phyloP scores from a whole-genome alignment of 768 basidiomycete species.

The Leucocoprinus leucothites region DNA sequence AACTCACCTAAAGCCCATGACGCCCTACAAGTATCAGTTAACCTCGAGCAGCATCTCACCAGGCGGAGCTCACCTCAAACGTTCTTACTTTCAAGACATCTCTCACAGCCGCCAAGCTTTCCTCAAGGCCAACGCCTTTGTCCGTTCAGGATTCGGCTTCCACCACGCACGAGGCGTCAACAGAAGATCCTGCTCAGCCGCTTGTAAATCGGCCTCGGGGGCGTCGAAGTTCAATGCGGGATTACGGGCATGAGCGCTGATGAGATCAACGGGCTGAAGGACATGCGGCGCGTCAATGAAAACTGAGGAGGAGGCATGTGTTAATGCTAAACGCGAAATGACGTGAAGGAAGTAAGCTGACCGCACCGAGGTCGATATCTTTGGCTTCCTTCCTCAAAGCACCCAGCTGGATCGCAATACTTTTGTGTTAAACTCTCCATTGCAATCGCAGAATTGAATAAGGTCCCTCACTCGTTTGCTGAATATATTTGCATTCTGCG shows the following conservation, averaged over 20 bases:
- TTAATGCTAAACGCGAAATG: not conserved
- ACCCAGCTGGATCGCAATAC: conserved; percentile 45
- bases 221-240: conserved; percentile 23
- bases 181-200: conserved; percentile 41
- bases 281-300: conserved; percentile 72
- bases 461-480: conserved; percentile 60
- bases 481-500: conserved; percentile 69
- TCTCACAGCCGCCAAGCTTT: conserved; percentile 46
- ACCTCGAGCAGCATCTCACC: not conserved
- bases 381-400: conserved; percentile 70
- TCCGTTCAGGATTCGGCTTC: conserved; percentile 47
- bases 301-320: conserved; percentile 37
- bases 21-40: conserved; percentile 41
- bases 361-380: conserved; percentile 60
- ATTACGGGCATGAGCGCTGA: conserved; percentile 14
- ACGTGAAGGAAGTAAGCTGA: not conserved
- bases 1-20: conserved; percentile 70
- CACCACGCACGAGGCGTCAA: conserved; percentile 69
- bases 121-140: conserved; percentile 53
- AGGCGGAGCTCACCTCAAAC: conserved; percentile 52
- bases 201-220: conserved; percentile 34
- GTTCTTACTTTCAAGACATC: conserved; percentile 50
- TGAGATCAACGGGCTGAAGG: conserved; percentile 62
- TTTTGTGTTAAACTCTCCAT: not conserved
- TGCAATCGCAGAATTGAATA: not conserved